Percentiles rank a stretch among this genome's conserved stretches.
These are phyloP conservation scores for Neoboletus magnificus DNA, from an alignment of 768 basidiomycete species.

Conservation along the genomic window DNA sequence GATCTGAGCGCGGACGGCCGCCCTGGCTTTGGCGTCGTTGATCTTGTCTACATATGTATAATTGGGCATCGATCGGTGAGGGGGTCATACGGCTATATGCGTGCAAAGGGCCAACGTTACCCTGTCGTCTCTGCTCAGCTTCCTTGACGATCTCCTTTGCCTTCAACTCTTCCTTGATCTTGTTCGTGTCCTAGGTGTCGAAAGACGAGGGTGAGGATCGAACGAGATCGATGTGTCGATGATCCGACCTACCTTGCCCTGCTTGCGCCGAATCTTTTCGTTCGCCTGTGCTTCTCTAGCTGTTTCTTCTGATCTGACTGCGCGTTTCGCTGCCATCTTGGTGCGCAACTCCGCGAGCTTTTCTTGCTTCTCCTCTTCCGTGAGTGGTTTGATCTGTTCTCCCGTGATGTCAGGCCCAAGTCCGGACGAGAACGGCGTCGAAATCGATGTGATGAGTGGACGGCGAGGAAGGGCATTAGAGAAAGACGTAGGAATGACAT, in stretches of 20 bases:
- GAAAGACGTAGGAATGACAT: background rate
- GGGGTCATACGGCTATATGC: background rate
- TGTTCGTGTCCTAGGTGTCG: slow-evolving; percentile 55
- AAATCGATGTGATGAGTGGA: background rate
- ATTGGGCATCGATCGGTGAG: background rate
- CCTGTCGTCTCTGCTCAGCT: slow-evolving; percentile 74
- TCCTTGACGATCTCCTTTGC: slow-evolving; percentile 81
- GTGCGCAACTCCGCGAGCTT: slow-evolving; percentile 75
- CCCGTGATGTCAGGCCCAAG: background rate
- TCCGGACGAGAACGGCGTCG: background rate
- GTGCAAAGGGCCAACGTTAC: slow-evolving; percentile 35
- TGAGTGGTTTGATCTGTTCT: slow-evolving; percentile 81
- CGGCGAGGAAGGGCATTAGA: background rate
- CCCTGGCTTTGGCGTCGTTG: slow-evolving; percentile 81
- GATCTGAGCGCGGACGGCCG: slow-evolving; percentile 89
- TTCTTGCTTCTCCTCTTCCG: slow-evolving; percentile 87
- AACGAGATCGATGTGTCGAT: background rate
- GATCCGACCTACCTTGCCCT: slow-evolving; percentile 58
- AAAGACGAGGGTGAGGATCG: slow-evolving; percentile 4
- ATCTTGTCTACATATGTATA: slow-evolving; percentile 64
- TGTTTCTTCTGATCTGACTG: slow-evolving; percentile 68
- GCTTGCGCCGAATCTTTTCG: slow-evolving; percentile 79
- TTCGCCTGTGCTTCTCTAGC: slow-evolving; percentile 69
- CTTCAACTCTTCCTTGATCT: slow-evolving; percentile 73
- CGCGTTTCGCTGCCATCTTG: slow-evolving; percentile 80